phyloP scores from a whole-genome alignment of 2,329 filamentous ascomycete genomes.

The Rasamsonia emersonii region DNA sequence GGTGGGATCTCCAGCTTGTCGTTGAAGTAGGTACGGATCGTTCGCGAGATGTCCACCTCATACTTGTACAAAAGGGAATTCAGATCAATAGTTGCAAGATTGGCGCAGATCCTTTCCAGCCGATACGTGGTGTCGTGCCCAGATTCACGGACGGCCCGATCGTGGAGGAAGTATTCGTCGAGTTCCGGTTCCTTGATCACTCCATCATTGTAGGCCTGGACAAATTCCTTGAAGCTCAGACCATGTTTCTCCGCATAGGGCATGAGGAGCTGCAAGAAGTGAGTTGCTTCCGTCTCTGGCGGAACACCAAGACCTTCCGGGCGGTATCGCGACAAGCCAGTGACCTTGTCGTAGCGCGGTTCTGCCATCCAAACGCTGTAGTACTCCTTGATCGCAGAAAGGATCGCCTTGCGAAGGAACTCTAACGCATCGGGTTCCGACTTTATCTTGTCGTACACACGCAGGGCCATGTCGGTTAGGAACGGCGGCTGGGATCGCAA shows the following conservation, averaged over 20 bases:
- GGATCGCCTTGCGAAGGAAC: constrained; percentile 68
- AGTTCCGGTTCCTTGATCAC: constrained; percentile 74
- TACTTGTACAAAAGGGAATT: constrained; percentile 97
- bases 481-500: constrained; percentile 92
- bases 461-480: constrained; percentile 91
- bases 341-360: constrained; percentile 67
- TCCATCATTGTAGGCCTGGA: constrained; percentile 75
- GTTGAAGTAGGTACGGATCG: constrained; percentile 73
- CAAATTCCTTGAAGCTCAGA: constrained; percentile 76
- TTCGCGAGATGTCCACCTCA: constrained; percentile 82
- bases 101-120: constrained; percentile 75
- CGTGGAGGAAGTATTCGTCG: constrained; percentile 92
- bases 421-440: constrained; percentile 71
- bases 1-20: constrained; percentile 74
- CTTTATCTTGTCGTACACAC: constrained; percentile 89
- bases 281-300: constrained; percentile 79
- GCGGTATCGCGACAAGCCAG: constrained; percentile 75
- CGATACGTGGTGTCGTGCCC: constrained; percentile 96
- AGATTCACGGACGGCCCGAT: constrained; percentile 89
- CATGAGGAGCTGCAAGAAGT: constrained; percentile 74
- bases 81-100: constrained; percentile 86
- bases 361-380: constrained; percentile 76
- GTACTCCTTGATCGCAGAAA: constrained; percentile 96
- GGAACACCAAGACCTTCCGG: constrained; percentile 78
- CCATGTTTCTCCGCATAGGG: constrained; percentile 78